phyloP scores from a whole-genome alignment of 177 flowering plant genomes.

The Tripterygium wilfordii region DNA sequence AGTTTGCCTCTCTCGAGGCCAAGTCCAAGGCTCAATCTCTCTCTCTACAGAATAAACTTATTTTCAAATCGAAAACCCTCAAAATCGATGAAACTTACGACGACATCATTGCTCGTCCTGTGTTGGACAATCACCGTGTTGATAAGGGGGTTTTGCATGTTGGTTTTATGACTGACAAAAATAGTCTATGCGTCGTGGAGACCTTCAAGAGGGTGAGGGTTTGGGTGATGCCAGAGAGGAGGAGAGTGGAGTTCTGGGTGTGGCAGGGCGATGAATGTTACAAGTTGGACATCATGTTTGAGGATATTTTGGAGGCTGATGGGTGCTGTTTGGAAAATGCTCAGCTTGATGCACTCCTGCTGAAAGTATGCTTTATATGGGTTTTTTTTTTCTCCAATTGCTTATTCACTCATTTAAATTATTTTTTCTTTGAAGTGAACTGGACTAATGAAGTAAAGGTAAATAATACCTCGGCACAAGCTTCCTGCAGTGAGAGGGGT shows the following conservation, averaged over 20 bases:
- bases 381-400: neutral
- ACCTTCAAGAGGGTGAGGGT: constrained; percentile 49
- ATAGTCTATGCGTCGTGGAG: constrained; percentile 48
- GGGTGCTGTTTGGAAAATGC: constrained; percentile 40
- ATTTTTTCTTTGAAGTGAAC: no score
- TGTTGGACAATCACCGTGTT: constrained; percentile 26
- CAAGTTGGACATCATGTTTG: constrained; percentile 61
- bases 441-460: no score
- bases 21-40: constrained; percentile 32
- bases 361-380: constrained; percentile 43
- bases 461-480: no score
- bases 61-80: constrained; percentile 41
- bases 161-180: constrained; percentile 44
- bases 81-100: constrained; percentile 36
- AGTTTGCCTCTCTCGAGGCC: constrained; percentile 51
- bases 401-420: no score
- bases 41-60: constrained; percentile 32
- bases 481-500: no score
- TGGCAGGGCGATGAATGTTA: constrained; percentile 27
- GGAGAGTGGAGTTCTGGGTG: constrained; percentile 61
- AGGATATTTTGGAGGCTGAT: constrained; percentile 46
- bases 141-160: constrained; percentile 38
- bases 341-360: constrained; percentile 44
- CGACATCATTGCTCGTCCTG: constrained; percentile 59
- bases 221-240: constrained; percentile 78